Percentiles rank a stretch among this genome's conserved stretches.
These are phyloP conservation scores for Ananas comosus DNA, from an alignment of 176 grass and related monocot genomes.

Conservation along the genomic window DNA sequence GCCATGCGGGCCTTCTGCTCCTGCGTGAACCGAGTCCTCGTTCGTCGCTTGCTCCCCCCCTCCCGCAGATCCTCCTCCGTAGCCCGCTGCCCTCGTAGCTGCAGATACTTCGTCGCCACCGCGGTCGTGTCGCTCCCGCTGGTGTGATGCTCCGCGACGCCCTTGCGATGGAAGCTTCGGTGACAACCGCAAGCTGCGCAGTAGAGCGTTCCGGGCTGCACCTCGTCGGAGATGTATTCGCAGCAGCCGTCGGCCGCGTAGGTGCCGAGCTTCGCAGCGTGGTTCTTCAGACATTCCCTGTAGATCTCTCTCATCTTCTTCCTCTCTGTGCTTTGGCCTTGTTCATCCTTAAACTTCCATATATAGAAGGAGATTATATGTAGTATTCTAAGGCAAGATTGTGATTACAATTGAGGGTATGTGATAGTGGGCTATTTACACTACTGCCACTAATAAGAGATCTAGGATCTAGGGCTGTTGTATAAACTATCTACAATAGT, in stretches of 20 bases:
- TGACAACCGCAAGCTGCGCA: conserved; percentile 81
- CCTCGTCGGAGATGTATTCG: conserved; percentile 74
- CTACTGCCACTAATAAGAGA: not conserved
- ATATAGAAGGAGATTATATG: not conserved
- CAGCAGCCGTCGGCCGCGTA: conserved; percentile 89
- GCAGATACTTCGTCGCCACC: conserved; percentile 22
- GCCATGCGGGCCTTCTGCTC: conserved; percentile 73
- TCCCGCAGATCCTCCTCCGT: conserved; percentile 20
- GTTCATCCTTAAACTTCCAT: not conserved
- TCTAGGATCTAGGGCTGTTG: not conserved
- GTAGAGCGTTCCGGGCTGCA: conserved; percentile 26
- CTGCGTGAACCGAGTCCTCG: conserved; percentile 74
- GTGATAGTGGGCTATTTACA: not conserved
- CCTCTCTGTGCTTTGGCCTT: conserved; percentile 8
- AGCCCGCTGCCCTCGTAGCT: conserved; percentile 22
- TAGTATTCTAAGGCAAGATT: not conserved
- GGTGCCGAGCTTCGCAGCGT: conserved; percentile 77
- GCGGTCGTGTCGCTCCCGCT: conserved; percentile 9
- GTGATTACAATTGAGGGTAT: not conserved
- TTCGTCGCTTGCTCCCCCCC: conserved; percentile 30
- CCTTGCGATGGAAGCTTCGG: conserved; percentile 84
- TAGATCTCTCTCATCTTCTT: conserved; percentile 44
- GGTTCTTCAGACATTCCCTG: conserved; percentile 89
- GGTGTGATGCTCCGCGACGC: conserved; percentile 25
- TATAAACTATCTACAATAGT: not conserved